phyloP scores from a whole-genome alignment of 2,329 filamentous ascomycete genomes.

The Colletotrichum sp. region DNA sequence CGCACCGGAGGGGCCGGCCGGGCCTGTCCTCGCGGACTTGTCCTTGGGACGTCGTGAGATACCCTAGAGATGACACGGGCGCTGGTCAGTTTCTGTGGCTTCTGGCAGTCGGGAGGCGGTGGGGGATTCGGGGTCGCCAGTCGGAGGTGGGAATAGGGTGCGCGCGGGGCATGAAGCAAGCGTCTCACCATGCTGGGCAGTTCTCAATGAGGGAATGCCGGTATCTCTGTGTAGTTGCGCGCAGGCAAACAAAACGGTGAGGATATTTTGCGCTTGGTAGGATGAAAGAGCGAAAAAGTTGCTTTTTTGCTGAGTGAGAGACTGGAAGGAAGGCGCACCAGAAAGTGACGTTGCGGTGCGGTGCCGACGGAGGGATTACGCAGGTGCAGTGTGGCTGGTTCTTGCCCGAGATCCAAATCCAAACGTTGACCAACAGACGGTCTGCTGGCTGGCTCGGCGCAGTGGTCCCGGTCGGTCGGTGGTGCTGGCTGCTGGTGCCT shows the following conservation, averaged over 20 bases:
- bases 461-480: background rate
- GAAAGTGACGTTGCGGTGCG: constrained; percentile 20
- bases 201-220: constrained; percentile 20
- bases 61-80: constrained; percentile 37
- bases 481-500: constrained; percentile 12
- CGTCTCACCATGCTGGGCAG: constrained; percentile 27
- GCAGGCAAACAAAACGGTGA: background rate
- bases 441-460: background rate
- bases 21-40: constrained; percentile 47
- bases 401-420: constrained; percentile 21
- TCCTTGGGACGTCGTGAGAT: constrained; percentile 56
- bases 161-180: constrained; percentile 20
- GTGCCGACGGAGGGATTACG: constrained; percentile 23
- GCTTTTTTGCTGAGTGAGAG: constrained; percentile 10
- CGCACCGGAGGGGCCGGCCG: constrained; percentile 42
- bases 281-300: constrained; percentile 11
- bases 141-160: background rate
- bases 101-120: background rate
- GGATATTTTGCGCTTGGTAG: background rate
- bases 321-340: constrained; percentile 17
- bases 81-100: constrained; percentile 3
- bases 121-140: background rate
- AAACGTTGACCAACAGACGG: constrained; percentile 17
- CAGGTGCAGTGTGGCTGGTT: constrained; percentile 24
- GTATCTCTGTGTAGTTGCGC: constrained; percentile 12